Conservation (phyloP, 2,329 filamentous ascomycete species). For the Fusarium ramigenum region DNA sequence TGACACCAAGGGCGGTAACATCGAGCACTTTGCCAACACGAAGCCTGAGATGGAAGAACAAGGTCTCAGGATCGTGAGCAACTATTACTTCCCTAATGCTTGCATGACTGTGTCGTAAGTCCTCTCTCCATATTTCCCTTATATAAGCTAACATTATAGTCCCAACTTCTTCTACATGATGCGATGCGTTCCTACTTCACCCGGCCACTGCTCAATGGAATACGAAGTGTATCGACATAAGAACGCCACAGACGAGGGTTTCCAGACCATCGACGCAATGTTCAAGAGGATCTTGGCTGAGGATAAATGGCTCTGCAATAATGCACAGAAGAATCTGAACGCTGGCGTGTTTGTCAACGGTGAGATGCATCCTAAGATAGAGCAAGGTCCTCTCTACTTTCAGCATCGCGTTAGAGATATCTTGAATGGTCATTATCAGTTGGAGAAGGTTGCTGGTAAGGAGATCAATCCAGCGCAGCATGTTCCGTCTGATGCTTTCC, state of each 20-base stretch:
- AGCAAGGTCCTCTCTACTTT: background rate
- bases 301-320: conserved; percentile 14
- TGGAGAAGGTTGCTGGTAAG: background rate
- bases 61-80: conserved; percentile 22
- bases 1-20: conserved; percentile 17
- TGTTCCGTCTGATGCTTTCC: background rate
- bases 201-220: background rate
- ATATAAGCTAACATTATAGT: conserved; percentile 57
- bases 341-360: background rate
- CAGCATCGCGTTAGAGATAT: background rate
- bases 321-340: conserved; percentile 2
- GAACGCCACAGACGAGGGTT: conserved; percentile 1
- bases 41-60: background rate
- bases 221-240: conserved; percentile 29
- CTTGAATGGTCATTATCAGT: background rate
- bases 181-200: background rate
- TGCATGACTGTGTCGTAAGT: conserved; percentile 33
- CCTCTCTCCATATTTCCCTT: rapidly evolving
- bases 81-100: conserved; percentile 28
- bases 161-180: conserved; percentile 20
- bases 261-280: background rate
- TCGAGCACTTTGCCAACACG: conserved; percentile 25
- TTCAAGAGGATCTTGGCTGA: conserved; percentile 7
- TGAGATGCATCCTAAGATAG: background rate
- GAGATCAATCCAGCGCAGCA: conserved; percentile 22